Evolutionary conservation across 176 grass and related monocot genomes (phyloP).

Genomic region (Aegilops sharonensis): DNA sequence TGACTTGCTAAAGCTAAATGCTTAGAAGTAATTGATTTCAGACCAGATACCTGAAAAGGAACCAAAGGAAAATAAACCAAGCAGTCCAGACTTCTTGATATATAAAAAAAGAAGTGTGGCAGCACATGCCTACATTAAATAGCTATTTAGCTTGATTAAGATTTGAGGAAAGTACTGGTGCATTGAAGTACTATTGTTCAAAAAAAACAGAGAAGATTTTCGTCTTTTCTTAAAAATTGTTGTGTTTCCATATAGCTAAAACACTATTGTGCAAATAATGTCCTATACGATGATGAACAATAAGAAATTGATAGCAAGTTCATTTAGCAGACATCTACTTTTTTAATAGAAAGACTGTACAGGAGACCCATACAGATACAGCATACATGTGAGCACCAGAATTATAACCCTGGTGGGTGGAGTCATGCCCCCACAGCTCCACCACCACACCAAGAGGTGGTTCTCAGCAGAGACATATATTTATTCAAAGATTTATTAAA

Average conservation of each 20-base stretch:
- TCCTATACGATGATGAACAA: neutral
- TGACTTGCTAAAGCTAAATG: constrained; percentile 98
- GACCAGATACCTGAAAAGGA: constrained; percentile 84
- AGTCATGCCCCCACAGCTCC: too few species aligned
- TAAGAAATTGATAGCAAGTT: neutral
- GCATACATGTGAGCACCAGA: too few species aligned
- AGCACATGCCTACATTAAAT: neutral
- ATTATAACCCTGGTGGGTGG: too few species aligned
- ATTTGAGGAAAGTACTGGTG: neutral
- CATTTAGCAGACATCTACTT: neutral
- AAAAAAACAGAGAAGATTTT: neutral
- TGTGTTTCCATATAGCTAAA: constrained; percentile 11
- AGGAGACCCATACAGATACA: too few species aligned
- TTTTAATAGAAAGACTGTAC: too few species aligned
- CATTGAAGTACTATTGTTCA: constrained; percentile 14
- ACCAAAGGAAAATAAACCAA: neutral
- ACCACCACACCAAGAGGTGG: too few species aligned
- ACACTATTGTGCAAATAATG: neutral
- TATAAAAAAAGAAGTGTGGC: constrained; percentile 12
- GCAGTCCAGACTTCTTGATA: neutral
- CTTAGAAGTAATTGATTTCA: constrained; percentile 99
- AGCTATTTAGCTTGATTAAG: neutral
- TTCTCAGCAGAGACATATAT: neutral
- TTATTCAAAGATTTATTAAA: constrained; percentile 5
- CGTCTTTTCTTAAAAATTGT: neutral